Conservation (phyloP, 805 yeast genomes). For the Candida nonsorbophila region DNA sequence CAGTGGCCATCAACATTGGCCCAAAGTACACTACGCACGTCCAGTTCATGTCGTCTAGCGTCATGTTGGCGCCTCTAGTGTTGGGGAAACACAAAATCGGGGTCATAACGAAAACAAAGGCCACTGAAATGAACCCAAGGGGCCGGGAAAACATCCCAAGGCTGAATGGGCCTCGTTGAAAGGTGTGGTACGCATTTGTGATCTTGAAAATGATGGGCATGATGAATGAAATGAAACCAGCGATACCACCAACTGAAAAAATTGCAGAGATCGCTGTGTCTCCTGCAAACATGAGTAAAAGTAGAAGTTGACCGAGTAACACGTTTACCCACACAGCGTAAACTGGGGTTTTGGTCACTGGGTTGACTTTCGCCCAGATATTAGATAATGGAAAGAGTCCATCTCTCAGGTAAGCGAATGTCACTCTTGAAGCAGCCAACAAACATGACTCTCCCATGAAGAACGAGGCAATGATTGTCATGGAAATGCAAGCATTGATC, state of each 20-base stretch:
- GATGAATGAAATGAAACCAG: conserved; percentile 63
- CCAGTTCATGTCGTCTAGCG: conserved; percentile 53
- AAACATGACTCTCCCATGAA: conserved; percentile 43
- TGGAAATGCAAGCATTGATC: conserved; percentile 29
- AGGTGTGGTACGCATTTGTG: conserved; percentile 46
- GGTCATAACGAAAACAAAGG: conserved; percentile 50
- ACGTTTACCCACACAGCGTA: conserved; percentile 59
- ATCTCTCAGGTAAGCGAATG: conserved; percentile 65
- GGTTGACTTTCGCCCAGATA: conserved; percentile 45
- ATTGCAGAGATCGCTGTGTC: conserved; percentile 64
- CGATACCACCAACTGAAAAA: conserved; percentile 68
- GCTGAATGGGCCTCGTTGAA: conserved; percentile 64
- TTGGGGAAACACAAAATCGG: conserved; percentile 58
- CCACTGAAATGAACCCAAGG: conserved; percentile 42
- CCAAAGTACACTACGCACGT: conserved; percentile 59
- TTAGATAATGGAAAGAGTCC: conserved; percentile 58
- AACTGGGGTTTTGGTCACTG: conserved; percentile 54
- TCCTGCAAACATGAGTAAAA: conserved; percentile 58
- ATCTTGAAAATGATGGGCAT: conserved; percentile 57
- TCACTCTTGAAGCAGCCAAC: conserved; percentile 63
- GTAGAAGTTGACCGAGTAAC: conserved; percentile 48
- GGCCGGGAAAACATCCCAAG: conserved; percentile 50
- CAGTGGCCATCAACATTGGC: conserved; percentile 45
- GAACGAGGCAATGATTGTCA: conserved; percentile 35
- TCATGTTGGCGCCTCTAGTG: conserved; percentile 28